Base-by-base conservation (phyloP, 2,329 filamentous ascomycete genomes). In the Diaporthe batatas region DNA sequence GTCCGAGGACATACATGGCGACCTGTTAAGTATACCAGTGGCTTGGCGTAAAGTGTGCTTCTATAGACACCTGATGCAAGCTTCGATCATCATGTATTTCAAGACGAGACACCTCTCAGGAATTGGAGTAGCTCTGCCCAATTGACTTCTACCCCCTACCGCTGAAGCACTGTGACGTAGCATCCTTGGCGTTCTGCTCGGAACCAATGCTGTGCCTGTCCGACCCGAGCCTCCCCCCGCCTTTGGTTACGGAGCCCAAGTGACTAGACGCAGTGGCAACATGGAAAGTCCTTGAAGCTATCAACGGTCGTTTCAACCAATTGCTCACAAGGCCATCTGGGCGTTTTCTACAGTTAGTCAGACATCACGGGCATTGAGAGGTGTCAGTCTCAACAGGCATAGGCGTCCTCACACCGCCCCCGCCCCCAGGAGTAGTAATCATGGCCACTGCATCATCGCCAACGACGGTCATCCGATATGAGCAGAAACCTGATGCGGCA, bases 131-230 rank as follows among this genome's bases (percentile, higher is more conserved):
- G 23, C n/a, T 29, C 39, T 42, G 16, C 42, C 25, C 42, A 32
- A 29, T 21, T 44, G 58, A 4, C 29, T 10, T 16, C 23, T n/a
- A 23, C 7, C 23, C 3, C 47, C 12, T 34, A 42, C 16, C n/a
- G n/a, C n/a, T 21, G 44, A 65, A 36, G 62, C 51, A 23, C 62
- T 67, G 62, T 67, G 62, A 67, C 62, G 62, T 67, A 67, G 39
- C 62, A 53, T 32, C 39, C 62, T 67, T 67, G 62, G 62, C 62
- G 14, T 51, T 21, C 32, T 39, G 25, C 47, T 23, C n/a, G 14
- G 32, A 12, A 34, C 32, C 44, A 39, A 36, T 53, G 23, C 29
- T 11, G 23, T 53, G 29, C 32, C 32, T 53, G 47, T 67, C 32
- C 21, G 36, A 12, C 62, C 62, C 32, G 32, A 53, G 62, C 34